Evolutionary conservation across 306 rosid genomes (phyloP).

Genomic region (Coriaria nepalensis): DNA sequence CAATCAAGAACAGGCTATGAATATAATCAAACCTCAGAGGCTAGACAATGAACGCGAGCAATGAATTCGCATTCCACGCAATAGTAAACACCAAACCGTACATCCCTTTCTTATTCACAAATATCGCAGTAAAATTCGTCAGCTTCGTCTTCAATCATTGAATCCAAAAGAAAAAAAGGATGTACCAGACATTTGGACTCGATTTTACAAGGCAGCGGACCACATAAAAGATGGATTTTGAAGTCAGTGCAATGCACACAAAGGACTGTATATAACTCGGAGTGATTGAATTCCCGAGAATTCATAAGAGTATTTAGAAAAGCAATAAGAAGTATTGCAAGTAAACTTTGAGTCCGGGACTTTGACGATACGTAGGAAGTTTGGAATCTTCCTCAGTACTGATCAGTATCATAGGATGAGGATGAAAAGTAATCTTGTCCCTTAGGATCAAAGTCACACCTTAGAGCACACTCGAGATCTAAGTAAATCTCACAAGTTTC

Average conservation of each 20-base stretch:
- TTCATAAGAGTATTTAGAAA: no score
- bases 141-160: neutral
- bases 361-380: neutral
- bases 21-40: neutral
- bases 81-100: neutral
- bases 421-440: no score
- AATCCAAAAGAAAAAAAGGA: neutral
- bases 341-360: neutral
- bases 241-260: neutral
- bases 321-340: no score
- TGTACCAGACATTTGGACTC: neutral
- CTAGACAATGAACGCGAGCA: neutral
- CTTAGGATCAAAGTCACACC: no score
- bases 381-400: no score
- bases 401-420: no score
- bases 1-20: no score
- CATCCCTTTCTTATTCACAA: neutral
- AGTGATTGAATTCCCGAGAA: no score
- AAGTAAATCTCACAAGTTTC: no score
- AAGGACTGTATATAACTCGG: neutral
- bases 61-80: neutral
- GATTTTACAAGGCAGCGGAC: slow-evolving; percentile 1
- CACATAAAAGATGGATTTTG: slow-evolving; percentile 2
- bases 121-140: neutral
- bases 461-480: no score